phyloP scores from a whole-genome alignment of 148 eudicot species.

The Rhododendron mucronatum region DNA sequence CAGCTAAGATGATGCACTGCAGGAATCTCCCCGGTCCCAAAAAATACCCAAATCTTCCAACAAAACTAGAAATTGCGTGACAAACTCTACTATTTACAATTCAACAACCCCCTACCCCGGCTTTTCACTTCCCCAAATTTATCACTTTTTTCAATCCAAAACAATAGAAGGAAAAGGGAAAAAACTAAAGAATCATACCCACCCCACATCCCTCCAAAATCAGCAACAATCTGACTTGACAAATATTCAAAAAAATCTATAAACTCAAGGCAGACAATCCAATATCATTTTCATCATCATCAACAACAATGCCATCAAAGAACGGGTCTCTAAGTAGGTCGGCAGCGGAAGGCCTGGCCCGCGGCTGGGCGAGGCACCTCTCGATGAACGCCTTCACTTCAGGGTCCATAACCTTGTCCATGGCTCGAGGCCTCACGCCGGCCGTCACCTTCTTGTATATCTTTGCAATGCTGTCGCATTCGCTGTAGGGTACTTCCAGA shows the following conservation, averaged over 20 bases:
- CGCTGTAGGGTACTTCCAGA: conserved; percentile 68
- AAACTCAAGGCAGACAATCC: neutral
- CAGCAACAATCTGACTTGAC: neutral
- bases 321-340: conserved; percentile 66
- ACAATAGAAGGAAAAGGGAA: neutral
- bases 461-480: conserved; percentile 60
- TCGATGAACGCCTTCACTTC: conserved; percentile 62
- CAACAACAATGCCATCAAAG: conserved; percentile 36
- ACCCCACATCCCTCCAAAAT: conserved; percentile 4
- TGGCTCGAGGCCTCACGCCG: conserved; percentile 51
- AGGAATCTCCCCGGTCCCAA: neutral
- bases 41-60: neutral
- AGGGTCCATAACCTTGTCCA: conserved; percentile 49
- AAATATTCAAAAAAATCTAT: neutral
- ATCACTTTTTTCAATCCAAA: neutral
- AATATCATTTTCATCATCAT: conserved; percentile 29
- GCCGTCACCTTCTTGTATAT: conserved; percentile 66
- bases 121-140: neutral
- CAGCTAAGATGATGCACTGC: neutral
- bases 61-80: neutral
- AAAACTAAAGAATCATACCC: neutral
- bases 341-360: conserved; percentile 67
- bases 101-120: neutral
- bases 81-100: neutral
- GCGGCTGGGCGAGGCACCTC: conserved; percentile 68